Conservation (phyloP, 345 rosid species). For the Tarenaya hassleriana region DNA sequence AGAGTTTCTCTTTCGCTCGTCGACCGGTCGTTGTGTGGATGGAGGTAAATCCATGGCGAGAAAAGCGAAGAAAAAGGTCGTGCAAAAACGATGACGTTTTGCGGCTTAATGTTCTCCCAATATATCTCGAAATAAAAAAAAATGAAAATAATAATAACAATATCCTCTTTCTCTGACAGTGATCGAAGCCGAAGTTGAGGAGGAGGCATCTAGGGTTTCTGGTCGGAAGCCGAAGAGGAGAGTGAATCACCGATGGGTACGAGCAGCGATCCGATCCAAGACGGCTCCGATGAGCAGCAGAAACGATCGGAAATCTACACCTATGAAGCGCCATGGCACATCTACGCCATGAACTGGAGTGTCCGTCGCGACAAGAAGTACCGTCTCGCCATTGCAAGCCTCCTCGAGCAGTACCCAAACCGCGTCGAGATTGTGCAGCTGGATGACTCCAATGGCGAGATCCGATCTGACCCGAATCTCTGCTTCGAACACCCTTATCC, state of each 20-base stretch:
- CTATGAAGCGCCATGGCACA: constrained; percentile 95
- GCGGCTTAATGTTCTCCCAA: not conserved
- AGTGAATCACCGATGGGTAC: constrained; percentile 42
- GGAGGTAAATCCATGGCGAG: not conserved
- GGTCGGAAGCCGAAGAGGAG: constrained; percentile 12
- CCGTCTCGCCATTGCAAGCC: constrained; percentile 88
- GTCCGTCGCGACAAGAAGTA: constrained; percentile 97
- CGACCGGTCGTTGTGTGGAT: constrained; percentile 24
- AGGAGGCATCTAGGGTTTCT: constrained; percentile 29
- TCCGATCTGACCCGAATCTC: constrained; percentile 74
- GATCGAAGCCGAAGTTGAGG: constrained; percentile 9
- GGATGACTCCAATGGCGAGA: constrained; percentile 92
- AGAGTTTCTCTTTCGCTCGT: constrained; percentile 2
- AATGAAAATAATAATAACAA: constrained; percentile 10
- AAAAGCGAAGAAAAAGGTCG: not conserved
- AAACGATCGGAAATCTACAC: constrained; percentile 95
- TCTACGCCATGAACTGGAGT: constrained; percentile 99
- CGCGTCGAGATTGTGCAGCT: constrained; percentile 93
- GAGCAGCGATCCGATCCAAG: constrained; percentile 70
- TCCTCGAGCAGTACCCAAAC: constrained; percentile 70
- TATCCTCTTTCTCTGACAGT: not conserved
- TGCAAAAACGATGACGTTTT: constrained; percentile 7
- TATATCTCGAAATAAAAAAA: not conserved
- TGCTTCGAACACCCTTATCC: constrained; percentile 94
- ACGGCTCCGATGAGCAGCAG: constrained; percentile 89